phyloP scores from a whole-genome alignment of 306 rosid species.

The Hylodesmum podocarpum region DNA sequence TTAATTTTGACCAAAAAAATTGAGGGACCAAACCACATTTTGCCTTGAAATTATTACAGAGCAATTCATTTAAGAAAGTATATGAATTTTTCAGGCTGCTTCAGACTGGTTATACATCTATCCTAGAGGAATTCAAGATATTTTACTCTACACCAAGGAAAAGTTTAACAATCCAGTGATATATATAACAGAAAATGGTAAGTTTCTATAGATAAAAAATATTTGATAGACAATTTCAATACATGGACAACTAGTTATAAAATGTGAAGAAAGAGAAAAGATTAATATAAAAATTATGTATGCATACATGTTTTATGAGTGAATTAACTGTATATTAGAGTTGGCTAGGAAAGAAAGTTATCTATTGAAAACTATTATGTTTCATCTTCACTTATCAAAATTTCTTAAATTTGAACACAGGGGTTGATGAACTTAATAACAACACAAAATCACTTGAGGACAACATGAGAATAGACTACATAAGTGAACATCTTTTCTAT shows the following conservation, averaged over 20 bases:
- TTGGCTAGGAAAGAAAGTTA: no score
- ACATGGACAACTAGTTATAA: no score
- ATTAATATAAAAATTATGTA: no score
- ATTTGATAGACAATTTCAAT: no score
- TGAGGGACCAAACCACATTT: neutral
- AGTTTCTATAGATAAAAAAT: neutral
- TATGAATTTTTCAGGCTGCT: constrained; percentile 24
- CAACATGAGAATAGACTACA: constrained; percentile 19
- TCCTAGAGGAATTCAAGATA: constrained; percentile 45
- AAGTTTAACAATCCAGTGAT: constrained; percentile 43
- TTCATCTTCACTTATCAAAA: neutral
- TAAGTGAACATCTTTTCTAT: constrained; percentile 18
- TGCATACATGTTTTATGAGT: no score
- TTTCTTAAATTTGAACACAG: neutral
- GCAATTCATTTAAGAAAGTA: neutral
- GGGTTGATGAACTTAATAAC: constrained; percentile 34
- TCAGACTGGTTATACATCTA: constrained; percentile 41
- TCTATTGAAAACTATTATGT: no score
- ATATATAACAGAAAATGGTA: constrained; percentile 61
- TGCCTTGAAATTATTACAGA: neutral
- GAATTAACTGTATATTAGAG: no score
- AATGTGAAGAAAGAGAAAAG: no score
- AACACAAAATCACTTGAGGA: constrained; percentile 25
- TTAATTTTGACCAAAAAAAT: neutral
- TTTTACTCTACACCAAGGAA: constrained; percentile 38